Evolutionary conservation across 345 rosid genomes (phyloP).

Genomic region (Rubroshorea leprosula): DNA sequence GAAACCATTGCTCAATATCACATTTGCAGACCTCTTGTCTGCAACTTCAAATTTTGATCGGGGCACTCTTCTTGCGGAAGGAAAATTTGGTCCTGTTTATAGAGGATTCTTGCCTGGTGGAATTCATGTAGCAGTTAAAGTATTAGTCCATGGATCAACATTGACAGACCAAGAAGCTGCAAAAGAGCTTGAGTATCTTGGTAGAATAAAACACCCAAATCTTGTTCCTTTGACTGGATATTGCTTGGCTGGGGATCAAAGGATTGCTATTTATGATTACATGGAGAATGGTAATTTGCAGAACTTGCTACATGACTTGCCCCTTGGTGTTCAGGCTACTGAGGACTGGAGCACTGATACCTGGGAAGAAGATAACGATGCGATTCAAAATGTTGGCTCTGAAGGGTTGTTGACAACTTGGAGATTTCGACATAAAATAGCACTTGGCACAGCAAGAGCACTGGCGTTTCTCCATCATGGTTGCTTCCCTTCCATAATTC

Average conservation of each 20-base stretch:
- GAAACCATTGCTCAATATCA: constrained; percentile 79
- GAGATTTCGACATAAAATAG: constrained; percentile 76
- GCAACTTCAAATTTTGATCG: constrained; percentile 86
- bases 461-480: constrained; percentile 94
- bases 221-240: constrained; percentile 90
- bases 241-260: constrained; percentile 89
- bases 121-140: constrained; percentile 90
- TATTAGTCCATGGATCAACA: constrained; percentile 83
- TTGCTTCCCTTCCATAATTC: constrained; percentile 82
- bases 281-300: constrained; percentile 98
- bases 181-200: constrained; percentile 81
- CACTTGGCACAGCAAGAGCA: constrained; percentile 88
- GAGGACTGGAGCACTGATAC: constrained; percentile 89
- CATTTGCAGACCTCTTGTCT: constrained; percentile 80
- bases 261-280: constrained; percentile 90
- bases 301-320: constrained; percentile 78
- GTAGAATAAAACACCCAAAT: constrained; percentile 80
- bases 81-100: constrained; percentile 90
- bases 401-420: constrained; percentile 68
- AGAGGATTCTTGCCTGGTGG: constrained; percentile 91
- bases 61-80: constrained; percentile 84
- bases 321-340: constrained; percentile 67
- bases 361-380: constrained; percentile 68
- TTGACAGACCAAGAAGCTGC: constrained; percentile 88
- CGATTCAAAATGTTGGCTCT: constrained; percentile 55